Evolutionary conservation across 495 filamentous ascomycete genomes (phyloP).

Genomic region (Thermochaetoides thermophila): DNA sequence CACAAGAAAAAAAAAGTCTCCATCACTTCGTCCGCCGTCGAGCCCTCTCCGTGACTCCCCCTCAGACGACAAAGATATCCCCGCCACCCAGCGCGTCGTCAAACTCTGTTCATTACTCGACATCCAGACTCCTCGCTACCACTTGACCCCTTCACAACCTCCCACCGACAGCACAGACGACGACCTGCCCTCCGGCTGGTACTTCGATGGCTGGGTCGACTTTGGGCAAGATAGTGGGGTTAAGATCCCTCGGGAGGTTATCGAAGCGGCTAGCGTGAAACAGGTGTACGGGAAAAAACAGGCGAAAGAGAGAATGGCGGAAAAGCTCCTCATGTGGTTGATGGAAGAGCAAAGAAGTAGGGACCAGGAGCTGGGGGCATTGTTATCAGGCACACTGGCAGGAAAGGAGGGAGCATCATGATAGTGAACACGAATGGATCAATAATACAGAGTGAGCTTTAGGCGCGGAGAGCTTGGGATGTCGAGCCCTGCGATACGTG

Average conservation of each 20-base stretch:
- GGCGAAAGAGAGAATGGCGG: conserved; percentile 19
- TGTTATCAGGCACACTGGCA: no score
- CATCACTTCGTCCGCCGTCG: no score
- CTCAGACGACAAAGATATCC: not conserved
- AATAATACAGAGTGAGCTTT: no score
- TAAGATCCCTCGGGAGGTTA: conserved; percentile 11
- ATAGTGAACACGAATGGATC: no score
- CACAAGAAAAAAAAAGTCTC: no score
- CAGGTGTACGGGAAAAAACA: conserved; percentile 12
- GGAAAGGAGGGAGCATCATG: no score
- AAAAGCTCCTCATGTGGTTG: conserved; percentile 14
- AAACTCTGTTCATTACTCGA: conserved; percentile 12
- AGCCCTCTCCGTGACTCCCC: no score
- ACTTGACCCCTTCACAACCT: not conserved
- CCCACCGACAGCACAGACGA: not conserved
- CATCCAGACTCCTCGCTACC: conserved; percentile 9
- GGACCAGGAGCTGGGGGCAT: not conserved
- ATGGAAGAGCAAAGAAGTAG: conserved; percentile 6
- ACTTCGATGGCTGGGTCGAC: conserved; percentile 10
- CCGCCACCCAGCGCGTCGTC: conserved; percentile 4
- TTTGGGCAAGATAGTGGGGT: conserved; percentile 8
- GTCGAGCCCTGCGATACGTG: no score
- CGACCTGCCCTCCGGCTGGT: not conserved
- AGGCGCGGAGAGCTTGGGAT: no score
- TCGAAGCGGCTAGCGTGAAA: conserved; percentile 11